Evolutionary conservation across 1,139 yeast genomes (phyloP), one percentile per base, ranked within the genome.

Genomic region (Scheffersomyces insectosa): DNA sequence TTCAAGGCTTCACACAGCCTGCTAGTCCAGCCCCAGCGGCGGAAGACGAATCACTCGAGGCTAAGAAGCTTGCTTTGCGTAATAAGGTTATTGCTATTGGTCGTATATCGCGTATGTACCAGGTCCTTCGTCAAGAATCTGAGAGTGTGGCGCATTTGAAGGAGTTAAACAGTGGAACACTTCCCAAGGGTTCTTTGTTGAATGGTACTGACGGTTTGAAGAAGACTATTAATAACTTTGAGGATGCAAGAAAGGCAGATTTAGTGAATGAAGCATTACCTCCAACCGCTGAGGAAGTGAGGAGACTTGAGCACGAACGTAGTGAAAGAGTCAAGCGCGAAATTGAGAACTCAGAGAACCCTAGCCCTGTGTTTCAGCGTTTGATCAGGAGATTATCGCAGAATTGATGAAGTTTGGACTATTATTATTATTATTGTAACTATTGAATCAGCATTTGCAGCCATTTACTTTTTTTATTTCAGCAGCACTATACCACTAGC

Each of bases 1-100:
- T 20, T 2, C 25, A 20, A 7, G 25, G 25, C 25, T 20, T 20
- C 6, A 20, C 25, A 20, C 47, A 7, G 40, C 41, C 23, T 38
- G 33, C 36, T 28, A 30, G 42, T 11, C 29, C 37, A 6, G 33
- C 39, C 15, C 25, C 33, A 29, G 25, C 44, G 20, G 44, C 40
- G 4, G 70, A 55, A 37, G 44, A 38, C 15, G 57, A 60, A 13
- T 58, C 60, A 37, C 59, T 70, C 35, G 78, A 74, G 41, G 80
- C 74, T 8, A 74, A 80, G 51, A 73, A 79, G 44, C 77, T 77
- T 42, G 88, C 89, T 1, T 73, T 90, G 50, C 82, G 96, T 56
- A 90, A 88, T 66, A 93, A 93, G 71, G 88, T 93, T 45, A 70
- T 93, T 56, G 98, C 99, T 16, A 93, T 93, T 66, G 98, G 98